Evolutionary conservation across 2,329 filamentous ascomycete species (phyloP).

Genomic region (Aspergillus japonicus): DNA sequence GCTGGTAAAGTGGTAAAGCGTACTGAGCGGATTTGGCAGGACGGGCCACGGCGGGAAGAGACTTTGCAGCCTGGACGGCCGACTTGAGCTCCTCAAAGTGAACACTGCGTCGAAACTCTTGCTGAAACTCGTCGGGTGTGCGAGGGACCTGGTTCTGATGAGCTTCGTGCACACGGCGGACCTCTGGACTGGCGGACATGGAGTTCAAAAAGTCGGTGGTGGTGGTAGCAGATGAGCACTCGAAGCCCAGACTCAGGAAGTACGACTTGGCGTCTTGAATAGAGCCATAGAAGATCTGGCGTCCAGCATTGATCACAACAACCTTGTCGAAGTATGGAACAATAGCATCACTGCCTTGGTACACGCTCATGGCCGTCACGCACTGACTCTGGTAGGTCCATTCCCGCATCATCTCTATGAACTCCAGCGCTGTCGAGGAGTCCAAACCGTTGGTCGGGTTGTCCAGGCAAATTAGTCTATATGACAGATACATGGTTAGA

Average conservation of each 20-base stretch:
- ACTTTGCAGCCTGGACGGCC: background rate
- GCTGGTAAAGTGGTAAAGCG: background rate
- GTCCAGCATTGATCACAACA: slow-evolving; percentile 70
- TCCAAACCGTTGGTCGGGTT: slow-evolving; percentile 57
- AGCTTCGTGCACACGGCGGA: background rate
- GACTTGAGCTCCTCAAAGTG: background rate
- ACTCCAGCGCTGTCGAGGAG: slow-evolving; percentile 63
- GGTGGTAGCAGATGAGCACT: slow-evolving; percentile 69
- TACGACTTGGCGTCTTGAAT: slow-evolving; percentile 59
- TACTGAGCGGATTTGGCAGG: background rate
- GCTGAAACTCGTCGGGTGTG: slow-evolving; percentile 1
- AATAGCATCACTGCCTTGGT: slow-evolving; percentile 77
- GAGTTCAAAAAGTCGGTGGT: slow-evolving; percentile 76
- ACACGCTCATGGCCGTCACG: slow-evolving; percentile 70
- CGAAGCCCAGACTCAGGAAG: slow-evolving; percentile 59
- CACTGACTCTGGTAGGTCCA: slow-evolving; percentile 72
- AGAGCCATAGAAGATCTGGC: slow-evolving; percentile 70
- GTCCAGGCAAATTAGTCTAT: slow-evolving; percentile 54
- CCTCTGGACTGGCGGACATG: slow-evolving; percentile 12
- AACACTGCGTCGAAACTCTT: background rate
- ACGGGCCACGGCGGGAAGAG: background rate
- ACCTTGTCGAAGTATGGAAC: slow-evolving; percentile 77
- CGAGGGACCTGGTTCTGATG: background rate
- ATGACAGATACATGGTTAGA: slow-evolving; percentile 53
- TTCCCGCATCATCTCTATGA: slow-evolving; percentile 65